Base-by-base conservation (phyloP, 495 filamentous ascomycete species). In the Lophiostoma macrostomum region DNA sequence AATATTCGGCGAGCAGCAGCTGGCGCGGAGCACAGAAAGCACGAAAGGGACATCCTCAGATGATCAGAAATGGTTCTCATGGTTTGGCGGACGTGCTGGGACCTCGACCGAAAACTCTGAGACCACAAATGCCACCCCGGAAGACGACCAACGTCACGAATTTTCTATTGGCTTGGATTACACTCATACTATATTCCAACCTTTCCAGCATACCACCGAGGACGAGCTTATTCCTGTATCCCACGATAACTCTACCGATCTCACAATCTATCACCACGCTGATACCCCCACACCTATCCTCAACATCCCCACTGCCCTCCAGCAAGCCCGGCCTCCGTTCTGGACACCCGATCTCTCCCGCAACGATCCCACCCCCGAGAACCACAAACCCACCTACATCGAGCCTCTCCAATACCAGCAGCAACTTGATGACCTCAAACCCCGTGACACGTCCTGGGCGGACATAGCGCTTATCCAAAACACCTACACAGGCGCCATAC, bases 21-120 rank as follows among this genome's bases (percentile, higher is more conserved):
- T 56, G 34, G 52, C 61, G 12, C 46, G 64, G 5, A 27, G n/a
- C n/a, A n/a, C n/a, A 59, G 13, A 43, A 10, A 18, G 27, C 36
- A n/a, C 40, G 20, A 10, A 39, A 53, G 14, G 61, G n/a, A n/a
- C n/a, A 46, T 11, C 48, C 44, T 13, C 53, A 66, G 29, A 30
- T 70, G 25, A 71, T 69, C 18, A 71, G 0, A 64, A 73, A 63
- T 73, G 68, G 45, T 16, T 50, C 5, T 75, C 79, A 40, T 76
- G 72, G 71, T 45, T 80, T 13, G 40, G 34, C 30, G 43, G 42
- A 5, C 36, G 32, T 1, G 22, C 44, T 5, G 39, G 8, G 23
- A 12, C 36, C 11, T 6, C 19, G 8, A 4, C 25, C 24, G 37
- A 51, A 29, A 29, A 29, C 5, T 11, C 22, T 3, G 11, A 16